A percentile compares a stretch with the other conserved stretches of the same genome.
Conservation (phyloP, 106 monocot genomes). For the Narthecium ossifragum region DNA sequence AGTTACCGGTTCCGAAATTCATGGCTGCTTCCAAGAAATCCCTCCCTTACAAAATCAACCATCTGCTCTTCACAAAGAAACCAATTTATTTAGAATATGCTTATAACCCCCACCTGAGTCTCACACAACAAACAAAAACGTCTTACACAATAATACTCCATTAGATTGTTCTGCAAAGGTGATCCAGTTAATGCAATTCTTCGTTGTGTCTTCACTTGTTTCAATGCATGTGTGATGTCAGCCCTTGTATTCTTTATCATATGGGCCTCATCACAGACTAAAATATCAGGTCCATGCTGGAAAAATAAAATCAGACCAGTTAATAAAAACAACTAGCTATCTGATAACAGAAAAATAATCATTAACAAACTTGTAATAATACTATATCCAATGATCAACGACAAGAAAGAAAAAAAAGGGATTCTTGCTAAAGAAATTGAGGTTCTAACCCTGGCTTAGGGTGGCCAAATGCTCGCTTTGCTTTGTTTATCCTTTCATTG, state of each 20-base stretch:
- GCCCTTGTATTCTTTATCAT: constrained; percentile 97
- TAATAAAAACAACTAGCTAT: no score
- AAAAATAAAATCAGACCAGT: no score
- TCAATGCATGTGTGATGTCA: constrained; percentile 80
- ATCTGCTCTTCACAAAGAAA: constrained; percentile 50
- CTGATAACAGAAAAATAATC: no score
- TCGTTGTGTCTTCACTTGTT: constrained; percentile 87
- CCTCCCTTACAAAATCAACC: constrained; percentile 99
- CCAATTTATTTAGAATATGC: no score
- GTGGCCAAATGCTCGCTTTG: no score
- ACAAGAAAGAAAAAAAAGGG: no score
- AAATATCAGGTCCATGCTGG: constrained; percentile 85
- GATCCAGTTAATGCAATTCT: constrained; percentile 98
- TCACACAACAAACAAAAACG: neutral
- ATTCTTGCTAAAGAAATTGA: no score
- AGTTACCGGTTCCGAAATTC: constrained; percentile 87
- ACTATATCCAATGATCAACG: no score
- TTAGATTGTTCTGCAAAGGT: constrained; percentile 96
- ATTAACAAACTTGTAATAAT: no score
- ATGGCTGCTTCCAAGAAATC: constrained; percentile 89
- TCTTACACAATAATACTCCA: constrained; percentile 99
- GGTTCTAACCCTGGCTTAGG: no score
- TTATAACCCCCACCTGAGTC: no score
- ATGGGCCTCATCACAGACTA: constrained; percentile 97
- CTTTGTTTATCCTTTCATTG: no score